Conservation (phyloP, 2,329 filamentous ascomycete species). For the Aspergillus fijiensis region DNA sequence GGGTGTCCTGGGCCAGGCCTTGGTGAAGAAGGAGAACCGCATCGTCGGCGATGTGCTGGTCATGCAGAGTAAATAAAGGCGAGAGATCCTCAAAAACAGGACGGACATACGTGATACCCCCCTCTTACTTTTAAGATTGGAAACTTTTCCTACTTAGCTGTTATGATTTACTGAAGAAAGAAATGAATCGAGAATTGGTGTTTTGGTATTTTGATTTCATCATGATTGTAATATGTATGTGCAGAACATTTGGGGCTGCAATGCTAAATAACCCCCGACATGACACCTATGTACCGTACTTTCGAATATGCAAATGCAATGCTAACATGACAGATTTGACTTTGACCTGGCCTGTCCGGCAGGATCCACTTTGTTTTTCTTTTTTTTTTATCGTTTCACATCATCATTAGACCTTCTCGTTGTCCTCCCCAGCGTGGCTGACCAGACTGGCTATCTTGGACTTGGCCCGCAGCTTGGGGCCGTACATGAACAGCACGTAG, state of each 20-base stretch:
- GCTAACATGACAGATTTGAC: background rate
- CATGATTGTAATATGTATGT: background rate
- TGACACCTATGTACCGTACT: background rate
- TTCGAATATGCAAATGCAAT: background rate
- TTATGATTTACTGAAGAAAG: no score
- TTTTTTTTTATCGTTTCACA: background rate
- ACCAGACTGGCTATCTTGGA: constrained; percentile 29
- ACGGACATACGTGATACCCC: background rate
- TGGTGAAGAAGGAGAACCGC: constrained; percentile 57
- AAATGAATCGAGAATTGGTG: no score
- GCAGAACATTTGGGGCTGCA: background rate
- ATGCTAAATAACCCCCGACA: background rate
- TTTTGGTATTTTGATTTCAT: background rate
- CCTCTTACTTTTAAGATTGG: background rate
- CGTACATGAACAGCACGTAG: constrained; percentile 32
- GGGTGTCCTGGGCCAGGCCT: constrained; percentile 36
- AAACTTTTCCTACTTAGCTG: background rate
- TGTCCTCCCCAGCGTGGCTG: background rate
- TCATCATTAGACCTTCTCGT: background rate
- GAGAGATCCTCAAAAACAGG: no score
- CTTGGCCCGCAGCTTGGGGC: constrained; percentile 29
- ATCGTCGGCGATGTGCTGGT: constrained; percentile 69
- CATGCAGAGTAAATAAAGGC: constrained; percentile 50
- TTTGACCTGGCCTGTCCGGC: constrained; percentile 3
- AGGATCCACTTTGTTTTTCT: background rate